Evolutionary conservation across 2,329 filamentous ascomycete genomes (phyloP), one percentile per base, ranked within the genome.

Genomic region (Ambrosiella cleistominuta): DNA sequence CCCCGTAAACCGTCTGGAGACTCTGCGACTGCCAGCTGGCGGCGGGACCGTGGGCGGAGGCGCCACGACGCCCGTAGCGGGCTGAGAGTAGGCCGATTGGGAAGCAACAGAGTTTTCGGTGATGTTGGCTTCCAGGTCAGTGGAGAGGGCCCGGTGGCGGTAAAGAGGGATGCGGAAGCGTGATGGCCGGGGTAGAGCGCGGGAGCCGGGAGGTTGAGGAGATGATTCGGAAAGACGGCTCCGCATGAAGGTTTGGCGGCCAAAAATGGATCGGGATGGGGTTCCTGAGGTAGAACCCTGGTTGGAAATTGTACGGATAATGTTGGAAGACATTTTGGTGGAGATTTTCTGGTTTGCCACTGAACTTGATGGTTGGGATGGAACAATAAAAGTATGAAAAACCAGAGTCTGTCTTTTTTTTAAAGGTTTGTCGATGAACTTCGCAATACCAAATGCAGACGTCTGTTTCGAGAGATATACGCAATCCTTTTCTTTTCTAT

Each of bases 1-100:
- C 11, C 71, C 70, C 15, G 69, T 64, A 61, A 72, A 71, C 27
- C 63, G 42, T 55, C 62, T 40, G 35, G 61, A 44, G 13, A 52
- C 47, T 7, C 38, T 38, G 15, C 56, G 57, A 11, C 17, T 47
- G 1, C 52, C 52, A 7, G 38, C n/a, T 27, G 37, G 12, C 50
- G 56, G 42, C 6, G 52, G 44, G 5, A 58, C 35, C 4, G 58
- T 56, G 8, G 59, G 59, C 17, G 27, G 36, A 12, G 56, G 59
- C 8, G 38, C 39, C 12, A 51, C 17, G 17, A 60, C 36, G 35
- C 39, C 35, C 4, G 42, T 39, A 37, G 17, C 49, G 19, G 15
- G 35, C 17, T 54, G 37, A 3, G 52, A n/a, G 27, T 37, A 56
- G 1, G 35, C 36, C 8, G 39, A 19, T 7, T 55, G 3, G 7